Percentiles rank a stretch among this genome's conserved stretches.
These are phyloP conservation scores for Alternaria consortialis DNA, from an alignment of 2,329 filamentous ascomycete species.

Conservation along the genomic window DNA sequence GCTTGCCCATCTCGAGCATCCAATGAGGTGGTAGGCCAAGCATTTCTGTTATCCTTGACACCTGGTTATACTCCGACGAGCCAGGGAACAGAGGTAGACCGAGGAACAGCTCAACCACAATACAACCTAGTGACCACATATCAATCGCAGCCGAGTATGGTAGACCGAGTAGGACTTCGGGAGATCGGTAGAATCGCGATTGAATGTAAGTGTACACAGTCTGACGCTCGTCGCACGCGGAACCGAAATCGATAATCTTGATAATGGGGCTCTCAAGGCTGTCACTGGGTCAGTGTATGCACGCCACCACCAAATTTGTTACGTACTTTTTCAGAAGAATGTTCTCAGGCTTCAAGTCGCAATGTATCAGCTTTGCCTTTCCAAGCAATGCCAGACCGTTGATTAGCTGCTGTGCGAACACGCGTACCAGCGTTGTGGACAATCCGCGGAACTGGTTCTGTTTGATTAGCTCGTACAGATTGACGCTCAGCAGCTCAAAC, in stretches of 20 bases:
- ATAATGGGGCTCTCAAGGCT: constrained; percentile 97
- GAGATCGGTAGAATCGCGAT: constrained; percentile 96
- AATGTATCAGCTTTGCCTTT: constrained; percentile 96
- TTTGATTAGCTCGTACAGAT: constrained; percentile 98
- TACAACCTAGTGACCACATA: constrained; percentile 99
- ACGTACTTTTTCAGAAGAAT: constrained; percentile 91
- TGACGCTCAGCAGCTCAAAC: constrained; percentile 95
- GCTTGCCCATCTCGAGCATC: constrained; percentile 99
- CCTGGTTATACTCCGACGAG: constrained; percentile 98
- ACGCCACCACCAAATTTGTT: background rate
- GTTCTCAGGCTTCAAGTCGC: constrained; percentile 97
- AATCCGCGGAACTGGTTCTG: constrained; percentile 98
- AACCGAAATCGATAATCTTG: constrained; percentile 99
- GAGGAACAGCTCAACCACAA: constrained; percentile 96
- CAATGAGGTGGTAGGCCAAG: constrained; percentile 93
- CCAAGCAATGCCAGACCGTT: constrained; percentile 92
- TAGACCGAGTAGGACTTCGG: constrained; percentile 91
- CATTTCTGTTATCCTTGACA: constrained; percentile 97
- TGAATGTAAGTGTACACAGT: constrained; percentile 99
- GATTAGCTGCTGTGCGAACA: constrained; percentile 95
- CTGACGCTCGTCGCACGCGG: constrained; percentile 96
- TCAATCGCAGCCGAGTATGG: constrained; percentile 99
- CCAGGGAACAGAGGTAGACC: constrained; percentile 94
- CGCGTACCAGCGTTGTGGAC: constrained; percentile 94
- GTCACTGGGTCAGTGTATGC: constrained; percentile 22